A percentile compares a stretch with the other conserved stretches of the same genome.
Conservation (phyloP, 164 flowering plant species). For the Dillenia turbinata region DNA sequence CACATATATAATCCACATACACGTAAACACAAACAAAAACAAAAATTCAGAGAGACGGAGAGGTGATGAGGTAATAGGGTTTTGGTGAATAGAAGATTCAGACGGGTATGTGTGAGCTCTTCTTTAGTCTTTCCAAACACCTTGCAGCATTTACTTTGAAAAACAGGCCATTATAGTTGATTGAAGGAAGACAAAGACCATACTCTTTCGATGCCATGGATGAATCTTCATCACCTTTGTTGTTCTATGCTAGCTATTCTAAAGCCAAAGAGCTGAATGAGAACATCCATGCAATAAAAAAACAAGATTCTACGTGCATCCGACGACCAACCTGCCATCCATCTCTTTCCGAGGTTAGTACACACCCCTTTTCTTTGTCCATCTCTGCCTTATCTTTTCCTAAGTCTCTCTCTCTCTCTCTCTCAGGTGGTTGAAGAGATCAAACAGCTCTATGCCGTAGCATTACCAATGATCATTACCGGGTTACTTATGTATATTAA, state of each 20-base stretch:
- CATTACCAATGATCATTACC: slow-evolving; percentile 46
- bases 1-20: too few species aligned
- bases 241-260: slow-evolving; percentile 5
- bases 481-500: slow-evolving; percentile 45
- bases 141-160: too few species aligned
- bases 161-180: too few species aligned
- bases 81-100: slow-evolving; percentile 2
- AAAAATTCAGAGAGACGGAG: slow-evolving; percentile 2
- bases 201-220: too few species aligned
- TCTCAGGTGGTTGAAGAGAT: slow-evolving; percentile 44
- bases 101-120: too few species aligned
- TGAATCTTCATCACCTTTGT: slow-evolving; percentile 6
- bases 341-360: slow-evolving; percentile 19
- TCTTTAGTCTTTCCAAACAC: too few species aligned
- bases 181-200: too few species aligned
- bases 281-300: neutral
- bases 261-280: neutral
- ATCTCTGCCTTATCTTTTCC: neutral
- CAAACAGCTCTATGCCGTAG: slow-evolving; percentile 33
- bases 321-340: slow-evolving; percentile 2
- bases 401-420: neutral
- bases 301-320: too few species aligned
- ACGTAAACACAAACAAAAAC: too few species aligned
- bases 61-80: neutral
- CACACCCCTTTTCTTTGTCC: neutral